Conservation (phyloP, 164 flowering plant species). For the Hamamelis virginiana region DNA sequence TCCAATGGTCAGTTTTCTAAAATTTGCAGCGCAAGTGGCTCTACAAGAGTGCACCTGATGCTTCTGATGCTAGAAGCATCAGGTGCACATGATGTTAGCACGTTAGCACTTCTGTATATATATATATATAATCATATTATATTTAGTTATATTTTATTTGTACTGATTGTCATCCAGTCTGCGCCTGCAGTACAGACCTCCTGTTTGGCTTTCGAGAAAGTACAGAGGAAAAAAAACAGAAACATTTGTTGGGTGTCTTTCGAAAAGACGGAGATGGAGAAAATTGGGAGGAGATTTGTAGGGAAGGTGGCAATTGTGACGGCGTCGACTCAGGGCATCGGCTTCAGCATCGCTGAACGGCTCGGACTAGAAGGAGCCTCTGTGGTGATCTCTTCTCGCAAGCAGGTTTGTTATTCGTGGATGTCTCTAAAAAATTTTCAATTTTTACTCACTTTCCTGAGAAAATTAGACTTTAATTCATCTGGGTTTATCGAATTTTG, state of each 20-base stretch:
- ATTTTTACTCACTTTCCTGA: background rate
- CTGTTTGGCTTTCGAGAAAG: background rate
- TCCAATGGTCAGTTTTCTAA: too few relatives aligned
- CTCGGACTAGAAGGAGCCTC: slow-evolving; percentile 92
- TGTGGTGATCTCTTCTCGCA: slow-evolving; percentile 86
- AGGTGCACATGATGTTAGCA: too few relatives aligned
- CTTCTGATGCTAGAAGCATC: too few relatives aligned
- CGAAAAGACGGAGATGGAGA: slow-evolving; percentile 14
- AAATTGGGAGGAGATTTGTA: slow-evolving; percentile 54
- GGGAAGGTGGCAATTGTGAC: slow-evolving; percentile 93
- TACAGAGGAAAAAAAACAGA: background rate
- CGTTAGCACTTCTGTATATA: too few relatives aligned
- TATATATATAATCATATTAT: too few relatives aligned
- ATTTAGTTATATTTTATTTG: too few relatives aligned
- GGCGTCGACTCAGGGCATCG: slow-evolving; percentile 94
- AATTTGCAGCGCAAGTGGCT: too few relatives aligned
- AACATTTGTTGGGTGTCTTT: background rate
- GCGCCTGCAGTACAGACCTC: background rate
- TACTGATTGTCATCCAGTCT: background rate
- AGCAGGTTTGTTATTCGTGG: slow-evolving; percentile 47
- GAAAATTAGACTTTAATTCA: background rate
- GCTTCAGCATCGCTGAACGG: slow-evolving; percentile 77
- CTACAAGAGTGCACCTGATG: too few relatives aligned
- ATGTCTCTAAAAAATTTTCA: background rate
- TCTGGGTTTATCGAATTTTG: background rate